phyloP scores from a whole-genome alignment of 2,329 filamentous ascomycete genomes.

The Beauveria australis region DNA sequence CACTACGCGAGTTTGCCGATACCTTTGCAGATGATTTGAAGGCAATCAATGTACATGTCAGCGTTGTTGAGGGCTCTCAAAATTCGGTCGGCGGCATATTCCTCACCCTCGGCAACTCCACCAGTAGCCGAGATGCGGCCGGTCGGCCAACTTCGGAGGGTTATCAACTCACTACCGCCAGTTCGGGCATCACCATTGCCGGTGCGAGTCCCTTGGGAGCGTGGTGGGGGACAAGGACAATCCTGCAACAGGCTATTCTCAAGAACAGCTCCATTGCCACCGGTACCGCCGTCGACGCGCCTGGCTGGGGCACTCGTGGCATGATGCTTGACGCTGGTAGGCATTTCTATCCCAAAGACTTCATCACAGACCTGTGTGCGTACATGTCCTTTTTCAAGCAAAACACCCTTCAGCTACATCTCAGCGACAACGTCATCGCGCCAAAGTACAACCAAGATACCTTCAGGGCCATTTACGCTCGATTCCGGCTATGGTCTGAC shows the following conservation, averaged over 20 bases:
- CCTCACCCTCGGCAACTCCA: not conserved
- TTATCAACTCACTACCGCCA: constrained; percentile 35
- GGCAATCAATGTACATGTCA: not conserved
- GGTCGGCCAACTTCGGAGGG: constrained; percentile 39
- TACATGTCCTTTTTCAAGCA: constrained; percentile 56
- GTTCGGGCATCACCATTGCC: constrained; percentile 33
- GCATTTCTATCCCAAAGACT: constrained; percentile 47
- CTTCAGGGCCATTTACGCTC: constrained; percentile 42
- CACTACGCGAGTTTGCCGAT: not conserved
- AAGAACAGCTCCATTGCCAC: constrained; percentile 28
- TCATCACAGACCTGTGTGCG: constrained; percentile 48
- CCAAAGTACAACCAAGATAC: constrained; percentile 38
- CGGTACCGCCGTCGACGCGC: constrained; percentile 39
- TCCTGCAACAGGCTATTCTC: constrained; percentile 42
- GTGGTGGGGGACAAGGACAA: constrained; percentile 49
- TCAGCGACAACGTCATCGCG: constrained; percentile 47
- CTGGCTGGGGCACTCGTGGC: constrained; percentile 42
- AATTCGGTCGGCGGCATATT: not conserved
- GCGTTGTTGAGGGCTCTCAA: not conserved
- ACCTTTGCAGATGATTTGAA: not conserved
- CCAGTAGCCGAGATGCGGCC: constrained; percentile 28
- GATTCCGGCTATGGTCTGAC: constrained; percentile 47
- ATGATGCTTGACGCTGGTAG: constrained; percentile 45
- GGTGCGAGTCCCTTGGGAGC: constrained; percentile 46
- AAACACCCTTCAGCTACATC: constrained; percentile 49